Evolutionary conservation across 2,329 filamentous ascomycete genomes (phyloP), one percentile per base, ranked within the genome.

Genomic region (Penicillium expansum): DNA sequence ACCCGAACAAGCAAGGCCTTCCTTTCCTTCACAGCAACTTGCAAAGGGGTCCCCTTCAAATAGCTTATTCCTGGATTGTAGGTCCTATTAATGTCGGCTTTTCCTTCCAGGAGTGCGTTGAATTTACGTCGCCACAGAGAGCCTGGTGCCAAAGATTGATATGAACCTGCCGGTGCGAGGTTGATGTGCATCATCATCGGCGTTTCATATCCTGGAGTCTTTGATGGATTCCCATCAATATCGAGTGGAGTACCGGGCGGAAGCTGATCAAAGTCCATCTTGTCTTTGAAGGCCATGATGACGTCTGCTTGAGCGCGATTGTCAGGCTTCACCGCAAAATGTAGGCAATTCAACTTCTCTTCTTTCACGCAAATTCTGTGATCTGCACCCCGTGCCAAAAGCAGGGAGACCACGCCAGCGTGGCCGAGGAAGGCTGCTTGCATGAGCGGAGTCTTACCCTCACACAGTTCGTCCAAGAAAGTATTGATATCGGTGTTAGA

Each of bases 371-470:
- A 50, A 14, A 50, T 41, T 30, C 9, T 32, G 13, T 10, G 3
- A 9, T 50, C 37, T 20, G 48, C 48, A 9, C 35, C 35, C 5
- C 10, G 6, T 1, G 16, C 13, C 9, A 54, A n/a, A 30, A 54
- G 52, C 2, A 35, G 14, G 20, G 43, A 48, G 11, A 54, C 18
- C 8, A 54, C 27, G 27, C 9, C 33, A 4, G 38, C 43, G 1
- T 48, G 33, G 5, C 52, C 52, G 11, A 22, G 32, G 10, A 30
- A 41, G 7, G 43, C 35, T 1, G 52, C 52, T 24, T 48, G 24
- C 52, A 53, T 53, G 20, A 53, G 50, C 16, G 50, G 38, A 14
- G 50, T 53, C 18, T 35, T 53, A 7, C 11, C 20, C 3, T 38
- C 38, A 22, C 30, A 48, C 14, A 48, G 13, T 37, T 48, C 22